phyloP scores from a whole-genome alignment of 148 eudicot genomes.

The Beta vulgaris region DNA sequence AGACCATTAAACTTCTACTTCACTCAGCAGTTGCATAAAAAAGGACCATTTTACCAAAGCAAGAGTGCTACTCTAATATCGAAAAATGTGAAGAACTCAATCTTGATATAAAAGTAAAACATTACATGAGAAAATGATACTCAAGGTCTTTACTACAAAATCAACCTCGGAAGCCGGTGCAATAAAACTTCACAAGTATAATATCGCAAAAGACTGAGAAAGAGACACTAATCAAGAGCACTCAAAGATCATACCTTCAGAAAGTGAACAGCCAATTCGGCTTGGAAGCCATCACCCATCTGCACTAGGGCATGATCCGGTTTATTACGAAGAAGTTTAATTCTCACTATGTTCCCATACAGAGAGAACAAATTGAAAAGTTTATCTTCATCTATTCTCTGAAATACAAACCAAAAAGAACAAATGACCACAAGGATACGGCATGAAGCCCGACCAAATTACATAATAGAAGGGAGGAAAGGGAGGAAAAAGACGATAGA shows the following conservation, averaged over 20 bases:
- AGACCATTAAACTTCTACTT: no score
- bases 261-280: constrained; percentile 92
- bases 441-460: background rate
- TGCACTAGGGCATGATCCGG: constrained; percentile 94
- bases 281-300: constrained; percentile 95
- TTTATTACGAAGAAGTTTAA: constrained; percentile 81
- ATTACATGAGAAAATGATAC: background rate
- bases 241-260: constrained; percentile 52
- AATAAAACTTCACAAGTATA: background rate
- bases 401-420: constrained; percentile 16
- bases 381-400: constrained; percentile 86
- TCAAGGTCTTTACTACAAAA: background rate
- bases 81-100: background rate
- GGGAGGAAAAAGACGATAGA: background rate
- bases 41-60: no score
- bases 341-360: constrained; percentile 88
- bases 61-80: no score
- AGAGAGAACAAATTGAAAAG: constrained; percentile 84
- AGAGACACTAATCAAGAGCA: background rate
- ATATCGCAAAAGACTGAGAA: background rate
- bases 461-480: background rate
- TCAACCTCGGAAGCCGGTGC: background rate
- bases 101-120: background rate
- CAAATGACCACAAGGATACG: background rate
- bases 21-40: no score